Evolutionary conservation across 768 basidiomycete genomes (phyloP).

Genomic region (Megacollybia marginata): DNA sequence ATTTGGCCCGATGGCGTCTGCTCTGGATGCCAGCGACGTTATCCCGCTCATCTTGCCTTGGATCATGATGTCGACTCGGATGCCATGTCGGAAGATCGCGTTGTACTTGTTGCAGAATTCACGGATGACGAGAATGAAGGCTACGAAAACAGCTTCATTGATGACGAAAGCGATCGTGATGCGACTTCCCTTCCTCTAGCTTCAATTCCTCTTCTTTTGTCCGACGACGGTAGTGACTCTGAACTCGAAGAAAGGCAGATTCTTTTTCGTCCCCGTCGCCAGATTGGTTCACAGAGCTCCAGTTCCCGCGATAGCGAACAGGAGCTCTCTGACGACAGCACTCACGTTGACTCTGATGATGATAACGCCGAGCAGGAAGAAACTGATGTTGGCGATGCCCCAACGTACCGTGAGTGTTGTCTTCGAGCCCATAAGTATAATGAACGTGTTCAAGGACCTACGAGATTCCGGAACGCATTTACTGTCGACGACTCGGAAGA

Average conservation of each 20-base stretch:
- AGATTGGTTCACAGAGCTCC: no score
- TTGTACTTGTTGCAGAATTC: no score
- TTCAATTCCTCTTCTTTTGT: conserved; percentile 23
- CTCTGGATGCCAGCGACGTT: conserved; percentile 50
- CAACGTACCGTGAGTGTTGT: no score
- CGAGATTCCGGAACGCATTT: no score
- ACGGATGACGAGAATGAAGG: conserved; percentile 25
- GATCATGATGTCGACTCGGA: conserved; percentile 23
- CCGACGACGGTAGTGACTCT: conserved; percentile 11
- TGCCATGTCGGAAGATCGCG: conserved; percentile 23
- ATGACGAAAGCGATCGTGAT: conserved; percentile 22
- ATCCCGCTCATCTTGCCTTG: conserved; percentile 35
- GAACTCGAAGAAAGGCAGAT: background rate
- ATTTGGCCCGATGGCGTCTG: conserved; percentile 61
- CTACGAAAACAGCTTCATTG: conserved; percentile 16
- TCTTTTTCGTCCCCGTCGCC: no score
- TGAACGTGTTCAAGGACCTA: no score
- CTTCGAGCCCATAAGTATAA: no score
- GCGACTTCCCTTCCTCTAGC: conserved; percentile 10
- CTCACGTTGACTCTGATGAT: background rate
- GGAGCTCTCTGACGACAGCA: background rate
- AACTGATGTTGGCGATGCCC: conserved; percentile 3
- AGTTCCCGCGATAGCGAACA: no score
- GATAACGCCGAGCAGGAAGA: background rate
- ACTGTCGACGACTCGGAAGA: no score